Evolutionary conservation across 1,139 yeast genomes (phyloP), one percentile per base, ranked within the genome.

Genomic region (Yamadazyma oceani): DNA sequence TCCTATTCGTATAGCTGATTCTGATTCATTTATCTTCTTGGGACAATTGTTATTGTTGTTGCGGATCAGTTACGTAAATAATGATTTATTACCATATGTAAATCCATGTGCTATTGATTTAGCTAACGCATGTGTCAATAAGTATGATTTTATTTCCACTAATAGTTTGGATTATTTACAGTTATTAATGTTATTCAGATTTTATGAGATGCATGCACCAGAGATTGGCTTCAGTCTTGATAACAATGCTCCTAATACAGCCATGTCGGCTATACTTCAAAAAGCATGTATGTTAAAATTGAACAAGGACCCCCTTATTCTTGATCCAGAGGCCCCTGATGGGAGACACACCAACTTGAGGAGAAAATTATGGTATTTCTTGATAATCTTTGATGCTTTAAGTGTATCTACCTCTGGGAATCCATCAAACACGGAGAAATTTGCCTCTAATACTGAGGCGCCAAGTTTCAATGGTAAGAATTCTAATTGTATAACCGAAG

Each of bases 141-240:
- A 64, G 40, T 68, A 67, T 43, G 61, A 66, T 34, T 43, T 66
- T 17, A 46, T 61, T 48, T 48, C 64, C 36, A 48, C 48, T 21
- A 66, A 73, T 21, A 71, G 75, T 17, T 48, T 78, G 39, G 21
- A 15, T 5, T 27, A 15, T 10, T 9, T 27, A 5, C 30, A 27
- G 12, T 19, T 41, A 11, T 19, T 39, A 12, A 16, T 28, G n/a
- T 46, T 64, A 32, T 48, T 60, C 31, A 55, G 75, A 40, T 45
- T 58, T 15, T 73, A 72, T 51, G 69, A 66, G 34, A 47, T 53
- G 29, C 44, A 56, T 42, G 62, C 78, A 0, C 78, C 78, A 2
- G 78, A 74, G 45, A 74, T 72, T 44, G 76, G 79, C 14, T 68
- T 64, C 32, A 60, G 59, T 7, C 58, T 64, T 2, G 80, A 74